Percentiles rank a stretch among this genome's conserved stretches.
These are phyloP conservation scores for Debaryomyces udenii DNA, from an alignment of 1,139 yeast genomes.

Conservation along the genomic window DNA sequence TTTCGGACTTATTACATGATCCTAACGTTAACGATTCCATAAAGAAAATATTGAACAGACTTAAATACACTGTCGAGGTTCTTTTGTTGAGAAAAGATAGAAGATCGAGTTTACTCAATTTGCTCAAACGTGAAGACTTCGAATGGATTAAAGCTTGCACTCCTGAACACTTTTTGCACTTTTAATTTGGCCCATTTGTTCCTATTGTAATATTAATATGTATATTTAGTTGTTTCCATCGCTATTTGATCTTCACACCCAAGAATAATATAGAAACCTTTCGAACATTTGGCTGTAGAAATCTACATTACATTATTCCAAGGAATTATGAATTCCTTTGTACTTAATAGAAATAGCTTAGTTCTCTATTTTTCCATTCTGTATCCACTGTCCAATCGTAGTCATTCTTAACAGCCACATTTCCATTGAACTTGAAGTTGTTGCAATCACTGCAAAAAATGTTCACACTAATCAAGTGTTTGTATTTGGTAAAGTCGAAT, in stretches of 20 bases:
- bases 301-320: too few species aligned
- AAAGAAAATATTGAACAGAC: conserved; percentile 27
- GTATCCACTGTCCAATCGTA: conserved; percentile 6
- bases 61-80: conserved; percentile 35
- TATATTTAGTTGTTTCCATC: neutral
- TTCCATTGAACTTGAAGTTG: conserved; percentile 1
- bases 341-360: conserved; percentile 2
- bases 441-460: conserved; percentile 3
- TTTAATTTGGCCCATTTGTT: too few species aligned
- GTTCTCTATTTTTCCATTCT: conserved; percentile 5
- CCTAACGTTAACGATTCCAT: conserved; percentile 20
- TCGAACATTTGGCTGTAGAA: too few species aligned
- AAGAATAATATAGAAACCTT: too few species aligned
- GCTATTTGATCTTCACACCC: neutral
- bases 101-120: conserved; percentile 23
- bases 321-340: too few species aligned
- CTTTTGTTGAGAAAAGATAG: conserved; percentile 45
- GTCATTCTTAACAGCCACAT: conserved; percentile 3
- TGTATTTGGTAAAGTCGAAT: conserved; percentile 4
- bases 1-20: conserved; percentile 23
- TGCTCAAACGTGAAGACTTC: conserved; percentile 20
- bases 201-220: neutral
- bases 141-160: conserved; percentile 24
- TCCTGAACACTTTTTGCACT: conserved; percentile 15
- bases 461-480: neutral